phyloP scores from a whole-genome alignment of 2,329 filamentous ascomycete species.

The Pyrenochaeta sp. region DNA sequence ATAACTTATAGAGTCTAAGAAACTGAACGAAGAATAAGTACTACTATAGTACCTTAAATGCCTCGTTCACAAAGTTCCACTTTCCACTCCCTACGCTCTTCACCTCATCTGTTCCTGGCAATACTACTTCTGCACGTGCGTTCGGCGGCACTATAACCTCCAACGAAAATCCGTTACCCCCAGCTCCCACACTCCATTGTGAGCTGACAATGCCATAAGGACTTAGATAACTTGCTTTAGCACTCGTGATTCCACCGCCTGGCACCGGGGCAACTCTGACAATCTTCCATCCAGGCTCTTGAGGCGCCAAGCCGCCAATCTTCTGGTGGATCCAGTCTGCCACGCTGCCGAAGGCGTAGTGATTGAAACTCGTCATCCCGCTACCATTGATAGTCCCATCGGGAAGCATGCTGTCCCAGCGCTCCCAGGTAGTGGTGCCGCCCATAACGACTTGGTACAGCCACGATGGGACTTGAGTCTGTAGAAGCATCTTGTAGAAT shows the following conservation, averaged over 20 bases:
- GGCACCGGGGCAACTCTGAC: slow-evolving; percentile 47
- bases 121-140: no score
- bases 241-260: slow-evolving; percentile 41
- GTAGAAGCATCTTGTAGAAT: slow-evolving; percentile 59
- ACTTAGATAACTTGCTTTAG: slow-evolving; percentile 39
- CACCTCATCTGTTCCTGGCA: no score
- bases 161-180: no score
- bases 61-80: no score
- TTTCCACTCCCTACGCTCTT: no score
- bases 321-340: slow-evolving; percentile 58
- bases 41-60: no score
- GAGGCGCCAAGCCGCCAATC: slow-evolving; percentile 37
- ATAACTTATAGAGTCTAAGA: no score
- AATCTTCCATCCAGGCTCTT: slow-evolving; percentile 51
- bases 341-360: slow-evolving; percentile 61
- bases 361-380: slow-evolving; percentile 61
- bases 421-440: slow-evolving; percentile 62
- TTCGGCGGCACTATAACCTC: no score
- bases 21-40: no score
- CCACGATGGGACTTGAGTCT: slow-evolving; percentile 58
- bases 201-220: slow-evolving; percentile 41
- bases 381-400: slow-evolving; percentile 57
- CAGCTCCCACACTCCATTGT: slow-evolving; percentile 24
- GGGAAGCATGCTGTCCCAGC: slow-evolving; percentile 59
- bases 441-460: slow-evolving; percentile 58